These are phyloP conservation scores for Hyphopichia homilentoma DNA, from an alignment of 805 yeast genomes.

Conservation along the genomic window DNA sequence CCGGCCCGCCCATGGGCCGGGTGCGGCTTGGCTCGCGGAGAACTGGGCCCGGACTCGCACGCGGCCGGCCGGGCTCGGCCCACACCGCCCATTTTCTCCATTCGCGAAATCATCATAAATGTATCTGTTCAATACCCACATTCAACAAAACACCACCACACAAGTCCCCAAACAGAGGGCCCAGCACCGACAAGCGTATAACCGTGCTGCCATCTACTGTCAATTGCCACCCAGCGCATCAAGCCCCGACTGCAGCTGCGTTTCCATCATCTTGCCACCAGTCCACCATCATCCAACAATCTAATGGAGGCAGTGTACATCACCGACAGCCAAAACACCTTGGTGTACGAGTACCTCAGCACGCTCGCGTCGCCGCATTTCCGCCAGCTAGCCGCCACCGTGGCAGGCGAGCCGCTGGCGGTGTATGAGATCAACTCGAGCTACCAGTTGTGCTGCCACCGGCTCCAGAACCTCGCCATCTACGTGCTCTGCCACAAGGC, in stretches of 20 bases:
- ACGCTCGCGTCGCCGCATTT: slow-evolving; percentile 30
- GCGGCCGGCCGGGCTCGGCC: too few species aligned
- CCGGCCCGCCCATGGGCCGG: too few species aligned
- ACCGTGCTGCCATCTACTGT: neutral
- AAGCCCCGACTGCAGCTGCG: too few species aligned
- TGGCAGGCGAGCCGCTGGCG: slow-evolving; percentile 9
- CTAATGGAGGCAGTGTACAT: slow-evolving; percentile 44
- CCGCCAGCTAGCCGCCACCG: slow-evolving; percentile 18
- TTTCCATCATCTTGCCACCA: too few species aligned
- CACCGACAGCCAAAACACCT: slow-evolving; percentile 29
- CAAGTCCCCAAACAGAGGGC: slow-evolving; percentile 1
- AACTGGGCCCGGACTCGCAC: too few species aligned
- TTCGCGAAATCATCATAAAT: too few species aligned
- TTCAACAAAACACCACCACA: too few species aligned
- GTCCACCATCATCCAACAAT: too few species aligned
- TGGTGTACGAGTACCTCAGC: slow-evolving; percentile 35
- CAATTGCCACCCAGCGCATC: too few species aligned
- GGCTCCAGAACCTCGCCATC: slow-evolving; percentile 19
- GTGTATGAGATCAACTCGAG: slow-evolving; percentile 28
- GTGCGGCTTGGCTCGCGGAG: too few species aligned
- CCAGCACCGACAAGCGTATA: neutral
- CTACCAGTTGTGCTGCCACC: slow-evolving; percentile 22
- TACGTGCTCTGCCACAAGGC: slow-evolving; percentile 24
- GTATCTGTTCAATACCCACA: too few species aligned
- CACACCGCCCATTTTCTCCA: too few species aligned